Evolutionary conservation across 2,329 filamentous ascomycete species (phyloP).

Genomic region (Epichloe sp.): DNA sequence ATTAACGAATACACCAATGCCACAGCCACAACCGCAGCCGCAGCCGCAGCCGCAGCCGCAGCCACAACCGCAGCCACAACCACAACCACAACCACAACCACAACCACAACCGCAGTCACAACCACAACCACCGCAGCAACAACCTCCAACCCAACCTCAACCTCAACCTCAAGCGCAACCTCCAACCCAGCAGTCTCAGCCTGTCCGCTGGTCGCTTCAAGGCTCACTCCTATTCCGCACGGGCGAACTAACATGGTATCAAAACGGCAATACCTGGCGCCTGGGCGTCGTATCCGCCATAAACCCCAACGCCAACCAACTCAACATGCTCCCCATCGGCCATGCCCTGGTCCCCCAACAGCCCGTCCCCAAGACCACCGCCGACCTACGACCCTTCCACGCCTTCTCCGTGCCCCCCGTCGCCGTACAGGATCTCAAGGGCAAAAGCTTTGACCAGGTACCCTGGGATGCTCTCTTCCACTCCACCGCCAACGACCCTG

Average conservation of each 20-base stretch:
- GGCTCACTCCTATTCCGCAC: constrained; percentile 28
- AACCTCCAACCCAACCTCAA: constrained; percentile 9
- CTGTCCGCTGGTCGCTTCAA: constrained; percentile 20
- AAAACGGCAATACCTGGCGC: constrained; percentile 33
- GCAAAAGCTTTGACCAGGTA: constrained; percentile 27
- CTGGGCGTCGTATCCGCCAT: constrained; percentile 30
- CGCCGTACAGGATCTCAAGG: constrained; percentile 24
- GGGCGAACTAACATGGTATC: constrained; percentile 39
- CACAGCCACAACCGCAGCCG: neutral
- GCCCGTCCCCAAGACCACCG: constrained; percentile 24
- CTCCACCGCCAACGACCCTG: constrained; percentile 18
- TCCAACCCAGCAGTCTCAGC: constrained; percentile 4
- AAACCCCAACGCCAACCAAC: constrained; percentile 12
- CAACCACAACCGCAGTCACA: constrained; percentile 5
- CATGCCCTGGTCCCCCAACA: constrained; percentile 25
- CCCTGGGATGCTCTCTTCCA: constrained; percentile 28
- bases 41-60: neutral
- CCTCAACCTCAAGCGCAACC: constrained; percentile 11
- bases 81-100: constrained; percentile 7
- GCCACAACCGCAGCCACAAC: constrained; percentile 7
- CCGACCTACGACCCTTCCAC: constrained; percentile 35
- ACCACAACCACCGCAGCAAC: constrained; percentile 8
- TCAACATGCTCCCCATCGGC: constrained; percentile 28
- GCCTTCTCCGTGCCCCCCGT: constrained; percentile 38
- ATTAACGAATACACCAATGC: constrained; percentile 6